Conservation (phyloP, 2,329 filamentous ascomycete genomes). For the Rosellinia necatrix region DNA sequence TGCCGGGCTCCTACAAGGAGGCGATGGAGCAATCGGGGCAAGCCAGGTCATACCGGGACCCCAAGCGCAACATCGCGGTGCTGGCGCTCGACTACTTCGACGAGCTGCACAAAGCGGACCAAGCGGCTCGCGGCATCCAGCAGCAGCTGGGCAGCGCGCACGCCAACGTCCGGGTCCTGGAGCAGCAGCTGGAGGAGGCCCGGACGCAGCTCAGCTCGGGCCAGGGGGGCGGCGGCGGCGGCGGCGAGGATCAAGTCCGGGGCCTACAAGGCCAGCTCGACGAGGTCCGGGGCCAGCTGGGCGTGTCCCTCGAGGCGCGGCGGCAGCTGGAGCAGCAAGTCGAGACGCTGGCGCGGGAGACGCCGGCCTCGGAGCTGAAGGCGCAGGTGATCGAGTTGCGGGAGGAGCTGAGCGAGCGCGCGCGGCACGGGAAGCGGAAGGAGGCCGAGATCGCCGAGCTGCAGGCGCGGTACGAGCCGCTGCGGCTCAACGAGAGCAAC, state of each 20-base stretch:
- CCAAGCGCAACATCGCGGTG: conserved; percentile 4
- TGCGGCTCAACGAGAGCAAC: conserved; percentile 14
- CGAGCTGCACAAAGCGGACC: conserved; percentile 1
- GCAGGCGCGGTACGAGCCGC: neutral
- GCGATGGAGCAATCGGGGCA: neutral
- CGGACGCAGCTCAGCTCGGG: conserved; percentile 5
- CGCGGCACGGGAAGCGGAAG: neutral
- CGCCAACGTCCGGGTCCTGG: neutral
- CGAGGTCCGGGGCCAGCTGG: neutral
- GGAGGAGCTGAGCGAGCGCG: neutral
- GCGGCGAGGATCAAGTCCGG: neutral
- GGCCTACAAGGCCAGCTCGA: conserved; percentile 9
- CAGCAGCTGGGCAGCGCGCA: neutral
- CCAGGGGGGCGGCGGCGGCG: neutral
- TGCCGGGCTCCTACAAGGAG: neutral
- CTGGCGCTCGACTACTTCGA: conserved; percentile 4
- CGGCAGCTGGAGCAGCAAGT: conserved; percentile 7
- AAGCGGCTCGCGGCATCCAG: neutral
- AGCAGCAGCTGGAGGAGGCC: conserved; percentile 5
- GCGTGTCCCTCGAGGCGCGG: conserved; percentile 5
- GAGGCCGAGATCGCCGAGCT: neutral
- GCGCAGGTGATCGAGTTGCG: neutral
- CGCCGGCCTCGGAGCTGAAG: neutral
- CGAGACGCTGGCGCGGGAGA: neutral
- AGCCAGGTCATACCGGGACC: conserved; percentile 5